phyloP scores from a whole-genome alignment of 164 flowering plant genomes.

The Umbellularia californica region DNA sequence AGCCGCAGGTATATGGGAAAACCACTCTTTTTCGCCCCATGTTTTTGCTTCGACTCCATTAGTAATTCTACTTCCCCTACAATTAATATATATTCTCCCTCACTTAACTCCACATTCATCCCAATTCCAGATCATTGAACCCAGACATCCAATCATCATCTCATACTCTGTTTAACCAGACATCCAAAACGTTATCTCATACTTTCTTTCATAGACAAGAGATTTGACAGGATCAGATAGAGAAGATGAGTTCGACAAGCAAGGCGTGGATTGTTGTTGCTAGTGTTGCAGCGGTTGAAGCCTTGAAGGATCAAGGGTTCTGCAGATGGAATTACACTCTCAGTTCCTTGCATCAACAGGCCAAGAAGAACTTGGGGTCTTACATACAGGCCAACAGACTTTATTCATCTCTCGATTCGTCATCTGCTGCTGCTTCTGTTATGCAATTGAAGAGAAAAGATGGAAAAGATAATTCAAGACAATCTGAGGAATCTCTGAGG shows the following conservation, averaged over 20 bases:
- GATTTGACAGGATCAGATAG: not conserved
- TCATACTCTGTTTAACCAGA: not conserved
- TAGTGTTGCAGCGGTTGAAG: constrained; percentile 1
- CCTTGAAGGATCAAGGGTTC: constrained; percentile 21
- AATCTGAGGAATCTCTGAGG: constrained; percentile 22
- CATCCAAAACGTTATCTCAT: not conserved
- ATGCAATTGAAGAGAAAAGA: not conserved
- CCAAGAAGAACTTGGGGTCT: constrained; percentile 8
- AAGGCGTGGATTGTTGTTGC: constrained; percentile 22
- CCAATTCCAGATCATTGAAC: not conserved
- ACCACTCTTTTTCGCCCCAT: too few species aligned
- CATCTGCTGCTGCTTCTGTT: not conserved
- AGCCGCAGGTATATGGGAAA: too few species aligned
- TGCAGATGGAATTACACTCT: constrained; percentile 20
- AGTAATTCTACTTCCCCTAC: not conserved
- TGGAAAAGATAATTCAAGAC: not conserved
- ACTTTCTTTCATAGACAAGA: not conserved
- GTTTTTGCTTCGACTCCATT: too few species aligned
- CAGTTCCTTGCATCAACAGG: constrained; percentile 13
- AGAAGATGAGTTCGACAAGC: constrained; percentile 11
- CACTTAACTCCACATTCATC: not conserved
- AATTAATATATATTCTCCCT: not conserved
- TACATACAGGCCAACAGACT: constrained; percentile 12
- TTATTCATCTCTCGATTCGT: constrained; percentile 1
- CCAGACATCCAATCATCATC: not conserved